These are phyloP conservation scores for Actinidia chinensis DNA, from an alignment of 179 eudicot genomes.

Conservation along the genomic window DNA sequence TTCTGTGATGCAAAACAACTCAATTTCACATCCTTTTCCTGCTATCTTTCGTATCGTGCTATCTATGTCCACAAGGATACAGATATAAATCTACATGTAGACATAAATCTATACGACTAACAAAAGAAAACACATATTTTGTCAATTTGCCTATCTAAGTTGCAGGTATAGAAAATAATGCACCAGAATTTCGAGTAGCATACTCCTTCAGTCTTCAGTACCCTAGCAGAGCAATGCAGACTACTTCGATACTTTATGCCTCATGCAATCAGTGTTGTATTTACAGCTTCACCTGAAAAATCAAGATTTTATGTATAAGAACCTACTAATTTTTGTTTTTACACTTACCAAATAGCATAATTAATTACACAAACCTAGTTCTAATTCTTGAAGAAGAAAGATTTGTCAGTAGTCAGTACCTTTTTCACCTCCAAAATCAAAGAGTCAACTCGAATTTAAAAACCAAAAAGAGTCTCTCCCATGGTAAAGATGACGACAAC, in stretches of 20 bases:
- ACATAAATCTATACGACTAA: not conserved
- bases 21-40: not conserved
- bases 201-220: slow-evolving; percentile 93
- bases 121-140: not conserved
- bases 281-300: slow-evolving; percentile 82
- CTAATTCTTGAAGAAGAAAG: no score
- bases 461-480: no score
- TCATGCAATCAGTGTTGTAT: slow-evolving; percentile 75
- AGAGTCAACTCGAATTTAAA: no score
- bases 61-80: not conserved
- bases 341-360: no score
- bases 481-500: no score
- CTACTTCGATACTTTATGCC: slow-evolving; percentile 74
- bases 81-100: not conserved
- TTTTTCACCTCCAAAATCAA: no score
- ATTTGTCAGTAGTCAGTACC: no score
- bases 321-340: no score
- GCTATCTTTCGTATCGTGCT: no score
- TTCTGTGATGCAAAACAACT: not conserved
- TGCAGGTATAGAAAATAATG: not conserved
- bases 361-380: no score
- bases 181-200: slow-evolving; percentile 46
- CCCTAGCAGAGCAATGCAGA: slow-evolving; percentile 79
- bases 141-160: not conserved
- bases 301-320: not conserved